A percentile compares a stretch with the other conserved stretches of the same genome.
Evolutionary conservation across 768 basidiomycete genomes (phyloP).

Genomic region (Collybia sp.): DNA sequence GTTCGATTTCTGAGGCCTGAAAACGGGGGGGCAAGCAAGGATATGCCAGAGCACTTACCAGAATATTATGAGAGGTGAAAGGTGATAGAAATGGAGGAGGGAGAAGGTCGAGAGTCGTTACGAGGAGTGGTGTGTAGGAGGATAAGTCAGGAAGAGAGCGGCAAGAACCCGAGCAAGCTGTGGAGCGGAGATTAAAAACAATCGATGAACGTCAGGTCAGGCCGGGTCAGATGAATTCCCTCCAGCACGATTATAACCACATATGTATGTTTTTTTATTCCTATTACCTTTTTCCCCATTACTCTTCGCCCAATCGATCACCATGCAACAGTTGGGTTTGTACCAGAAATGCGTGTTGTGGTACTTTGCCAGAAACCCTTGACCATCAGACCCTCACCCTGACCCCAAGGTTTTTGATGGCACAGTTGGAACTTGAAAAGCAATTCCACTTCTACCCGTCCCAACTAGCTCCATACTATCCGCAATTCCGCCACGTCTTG

Average conservation of each 20-base stretch:
- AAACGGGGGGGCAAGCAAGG: constrained; percentile 1
- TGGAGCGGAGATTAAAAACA: constrained; percentile 49
- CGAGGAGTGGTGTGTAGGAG: constrained; percentile 20
- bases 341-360: too few species aligned
- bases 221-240: not conserved
- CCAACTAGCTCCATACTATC: too few species aligned
- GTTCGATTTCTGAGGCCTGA: constrained; percentile 4
- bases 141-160: constrained; percentile 21
- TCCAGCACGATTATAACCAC: not conserved
- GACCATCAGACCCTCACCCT: too few species aligned
- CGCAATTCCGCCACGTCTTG: too few species aligned
- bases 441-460: too few species aligned
- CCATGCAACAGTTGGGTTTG: too few species aligned
- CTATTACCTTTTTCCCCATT: constrained; percentile 1
- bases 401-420: too few species aligned
- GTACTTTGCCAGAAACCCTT: too few species aligned
- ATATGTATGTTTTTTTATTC: too few species aligned
- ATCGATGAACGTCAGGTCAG: constrained; percentile 20
- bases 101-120: constrained; percentile 21
- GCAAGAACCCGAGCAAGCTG: constrained; percentile 35
- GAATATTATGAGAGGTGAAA: constrained; percentile 6
- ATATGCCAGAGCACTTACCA: constrained; percentile 24
- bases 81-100: constrained; percentile 10
- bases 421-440: too few species aligned
- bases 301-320: not conserved